These are phyloP conservation scores for Phytophthora chlamydospora DNA, from an alignment of 352 stramenopile genomes.

Conservation along the genomic window DNA sequence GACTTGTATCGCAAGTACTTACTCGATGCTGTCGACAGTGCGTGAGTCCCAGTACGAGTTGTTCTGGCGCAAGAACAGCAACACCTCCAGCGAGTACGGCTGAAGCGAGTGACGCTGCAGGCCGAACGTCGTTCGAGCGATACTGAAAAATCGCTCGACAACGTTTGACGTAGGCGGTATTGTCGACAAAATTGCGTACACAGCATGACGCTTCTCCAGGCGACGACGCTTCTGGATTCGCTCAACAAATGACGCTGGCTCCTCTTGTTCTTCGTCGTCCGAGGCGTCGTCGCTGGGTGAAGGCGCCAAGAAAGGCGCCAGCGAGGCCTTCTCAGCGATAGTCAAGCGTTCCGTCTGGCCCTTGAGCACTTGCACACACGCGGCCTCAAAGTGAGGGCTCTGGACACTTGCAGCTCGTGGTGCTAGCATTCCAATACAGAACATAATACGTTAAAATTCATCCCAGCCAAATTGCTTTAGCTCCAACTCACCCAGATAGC, in stretches of 20 bases:
- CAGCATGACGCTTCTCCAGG: neutral
- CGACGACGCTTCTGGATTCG: constrained; percentile 2
- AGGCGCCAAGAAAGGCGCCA: neutral
- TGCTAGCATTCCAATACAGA: too few species aligned
- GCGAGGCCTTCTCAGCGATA: too few species aligned
- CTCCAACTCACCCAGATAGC: too few species aligned
- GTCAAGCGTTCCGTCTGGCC: too few species aligned
- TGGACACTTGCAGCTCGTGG: too few species aligned
- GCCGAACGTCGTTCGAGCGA: neutral
- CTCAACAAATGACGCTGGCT: neutral
- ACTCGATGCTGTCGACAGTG: constrained; percentile 2
- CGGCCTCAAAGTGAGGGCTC: too few species aligned
- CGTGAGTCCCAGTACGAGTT: neutral
- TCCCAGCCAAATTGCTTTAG: too few species aligned
- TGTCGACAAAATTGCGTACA: neutral
- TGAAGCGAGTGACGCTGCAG: neutral
- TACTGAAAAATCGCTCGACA: constrained; percentile 5
- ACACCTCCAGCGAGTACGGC: constrained; percentile 3
- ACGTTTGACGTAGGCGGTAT: constrained; percentile 6
- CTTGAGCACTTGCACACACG: too few species aligned
- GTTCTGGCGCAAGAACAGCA: constrained; percentile 4
- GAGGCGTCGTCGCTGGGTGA: neutral
- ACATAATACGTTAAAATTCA: too few species aligned
- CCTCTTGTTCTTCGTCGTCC: neutral
- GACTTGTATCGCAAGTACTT: too few species aligned